A percentile compares a stretch with the other conserved stretches of the same genome.
These are phyloP conservation scores for Ophiostoma pallidulum DNA, from an alignment of 2,329 filamentous ascomycete genomes.

Conservation along the genomic window DNA sequence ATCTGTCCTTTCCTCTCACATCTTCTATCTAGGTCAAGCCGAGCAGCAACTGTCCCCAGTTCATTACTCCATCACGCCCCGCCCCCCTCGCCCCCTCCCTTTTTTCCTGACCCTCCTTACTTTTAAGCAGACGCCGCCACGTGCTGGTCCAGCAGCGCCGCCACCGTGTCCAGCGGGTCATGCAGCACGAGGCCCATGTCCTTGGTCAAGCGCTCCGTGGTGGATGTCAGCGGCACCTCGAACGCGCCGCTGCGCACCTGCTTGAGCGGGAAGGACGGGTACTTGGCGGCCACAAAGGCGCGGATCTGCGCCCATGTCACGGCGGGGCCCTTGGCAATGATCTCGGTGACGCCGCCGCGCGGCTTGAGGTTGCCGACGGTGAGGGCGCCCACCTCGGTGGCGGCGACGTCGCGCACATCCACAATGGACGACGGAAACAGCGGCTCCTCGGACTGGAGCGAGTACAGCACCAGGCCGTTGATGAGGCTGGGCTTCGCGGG, in stretches of 20 bases:
- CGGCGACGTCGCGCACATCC: conserved; percentile 12
- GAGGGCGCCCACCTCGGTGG: background rate
- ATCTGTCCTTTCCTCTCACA: too few relatives aligned
- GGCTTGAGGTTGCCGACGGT: background rate
- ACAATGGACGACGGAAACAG: conserved; percentile 6
- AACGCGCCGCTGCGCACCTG: background rate
- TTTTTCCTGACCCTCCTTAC: too few relatives aligned
- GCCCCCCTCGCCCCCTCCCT: too few relatives aligned
- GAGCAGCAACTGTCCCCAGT: too few relatives aligned
- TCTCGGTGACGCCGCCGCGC: background rate
- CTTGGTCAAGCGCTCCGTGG: background rate
- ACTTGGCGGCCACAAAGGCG: background rate
- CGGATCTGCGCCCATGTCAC: background rate
- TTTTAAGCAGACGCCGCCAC: too few relatives aligned
- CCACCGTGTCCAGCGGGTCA: background rate
- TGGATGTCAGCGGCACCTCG: background rate
- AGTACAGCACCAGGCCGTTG: background rate
- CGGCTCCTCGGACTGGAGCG: background rate
- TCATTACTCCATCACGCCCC: too few relatives aligned
- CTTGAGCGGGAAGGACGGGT: background rate
- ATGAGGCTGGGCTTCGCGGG: conserved; percentile 2
- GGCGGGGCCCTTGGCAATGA: background rate
- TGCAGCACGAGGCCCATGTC: background rate
- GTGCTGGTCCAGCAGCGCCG: background rate
- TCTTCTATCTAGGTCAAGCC: too few relatives aligned